A percentile compares a stretch with the other conserved stretches of the same genome.
Conservation (phyloP, 352 stramenopile genomes). For the Pythium aquatile region DNA sequence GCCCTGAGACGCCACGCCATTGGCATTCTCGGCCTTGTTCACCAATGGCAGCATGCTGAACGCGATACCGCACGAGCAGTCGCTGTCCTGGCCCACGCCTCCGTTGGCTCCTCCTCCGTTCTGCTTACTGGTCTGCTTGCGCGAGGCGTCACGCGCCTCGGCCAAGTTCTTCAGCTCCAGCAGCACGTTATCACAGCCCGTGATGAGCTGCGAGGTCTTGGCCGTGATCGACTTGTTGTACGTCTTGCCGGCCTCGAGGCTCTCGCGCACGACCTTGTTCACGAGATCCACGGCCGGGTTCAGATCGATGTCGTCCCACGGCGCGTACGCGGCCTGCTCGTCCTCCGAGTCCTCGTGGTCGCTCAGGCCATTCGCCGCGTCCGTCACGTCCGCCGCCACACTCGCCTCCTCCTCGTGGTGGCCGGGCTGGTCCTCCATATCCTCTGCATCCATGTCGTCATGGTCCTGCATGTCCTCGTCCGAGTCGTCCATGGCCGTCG, state of each 20-base stretch:
- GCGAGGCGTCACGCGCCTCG: slow-evolving; percentile 49
- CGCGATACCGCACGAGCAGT: slow-evolving; percentile 57
- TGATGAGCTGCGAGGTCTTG: slow-evolving; percentile 78
- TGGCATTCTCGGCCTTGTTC: slow-evolving; percentile 19
- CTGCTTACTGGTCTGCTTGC: slow-evolving; percentile 42
- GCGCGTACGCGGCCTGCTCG: slow-evolving; percentile 69
- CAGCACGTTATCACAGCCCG: slow-evolving; percentile 69
- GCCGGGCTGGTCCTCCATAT: not conserved
- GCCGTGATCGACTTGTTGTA: slow-evolving; percentile 86
- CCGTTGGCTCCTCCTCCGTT: not conserved
- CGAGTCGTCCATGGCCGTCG: slow-evolving; percentile 21
- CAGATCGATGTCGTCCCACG: slow-evolving; percentile 80
- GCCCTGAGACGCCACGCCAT: slow-evolving; percentile 3
- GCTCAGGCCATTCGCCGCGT: slow-evolving; percentile 46
- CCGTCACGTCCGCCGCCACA: slow-evolving; percentile 18
- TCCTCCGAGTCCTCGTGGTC: slow-evolving; percentile 85
- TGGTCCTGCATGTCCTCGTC: slow-evolving; percentile 31
- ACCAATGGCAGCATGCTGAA: slow-evolving; percentile 59
- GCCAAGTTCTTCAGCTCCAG: slow-evolving; percentile 74
- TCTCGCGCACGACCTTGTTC: slow-evolving; percentile 61
- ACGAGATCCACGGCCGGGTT: slow-evolving; percentile 82
- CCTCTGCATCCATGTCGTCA: slow-evolving; percentile 8
- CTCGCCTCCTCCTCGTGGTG: not conserved
- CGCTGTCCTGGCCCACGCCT: slow-evolving; percentile 26
- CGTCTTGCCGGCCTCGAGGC: slow-evolving; percentile 75